Percentiles rank a stretch among this genome's conserved stretches.
Conservation (phyloP, 306 rosid species). For the Inga oerstediana region DNA sequence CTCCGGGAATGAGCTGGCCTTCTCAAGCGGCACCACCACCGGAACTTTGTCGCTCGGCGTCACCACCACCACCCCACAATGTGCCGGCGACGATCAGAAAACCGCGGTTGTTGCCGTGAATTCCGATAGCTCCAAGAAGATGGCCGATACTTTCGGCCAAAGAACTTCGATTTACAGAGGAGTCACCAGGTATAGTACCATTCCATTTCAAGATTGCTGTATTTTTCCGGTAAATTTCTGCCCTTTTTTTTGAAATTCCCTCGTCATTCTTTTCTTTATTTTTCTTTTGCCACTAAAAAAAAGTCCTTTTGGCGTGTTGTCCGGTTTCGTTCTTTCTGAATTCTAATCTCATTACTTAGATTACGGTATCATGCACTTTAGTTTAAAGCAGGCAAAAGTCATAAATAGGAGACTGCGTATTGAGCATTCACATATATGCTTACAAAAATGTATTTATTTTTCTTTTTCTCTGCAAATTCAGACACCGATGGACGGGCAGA, state of each 20-base stretch:
- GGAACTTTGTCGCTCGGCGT: slow-evolving; percentile 59
- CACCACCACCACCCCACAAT: not conserved
- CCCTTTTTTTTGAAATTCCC: not conserved
- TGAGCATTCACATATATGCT: not conserved
- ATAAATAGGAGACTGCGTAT: not conserved
- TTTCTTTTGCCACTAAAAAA: not conserved
- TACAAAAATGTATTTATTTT: not conserved
- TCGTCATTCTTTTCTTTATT: not conserved
- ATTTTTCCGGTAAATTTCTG: not conserved
- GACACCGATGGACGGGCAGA: slow-evolving; percentile 97
- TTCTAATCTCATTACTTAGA: not conserved
- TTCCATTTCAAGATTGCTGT: not conserved
- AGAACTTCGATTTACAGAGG: slow-evolving; percentile 91
- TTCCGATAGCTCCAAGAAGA: slow-evolving; percentile 46
- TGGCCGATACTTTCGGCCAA: slow-evolving; percentile 65
- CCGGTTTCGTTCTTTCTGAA: too few relatives aligned
- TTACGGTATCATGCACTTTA: too few relatives aligned
- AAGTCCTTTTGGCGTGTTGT: not conserved
- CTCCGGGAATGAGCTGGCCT: slow-evolving; percentile 45
- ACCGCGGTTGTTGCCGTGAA: slow-evolving; percentile 42
- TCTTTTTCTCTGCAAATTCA: slow-evolving; percentile 26
- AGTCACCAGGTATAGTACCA: slow-evolving; percentile 72
- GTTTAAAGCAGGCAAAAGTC: not conserved
- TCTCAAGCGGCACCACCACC: slow-evolving; percentile 36
- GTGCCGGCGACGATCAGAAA: slow-evolving; percentile 32